Conservation (phyloP, 371 early-diverging fungal genomes). For the Mortierella sp. region DNA sequence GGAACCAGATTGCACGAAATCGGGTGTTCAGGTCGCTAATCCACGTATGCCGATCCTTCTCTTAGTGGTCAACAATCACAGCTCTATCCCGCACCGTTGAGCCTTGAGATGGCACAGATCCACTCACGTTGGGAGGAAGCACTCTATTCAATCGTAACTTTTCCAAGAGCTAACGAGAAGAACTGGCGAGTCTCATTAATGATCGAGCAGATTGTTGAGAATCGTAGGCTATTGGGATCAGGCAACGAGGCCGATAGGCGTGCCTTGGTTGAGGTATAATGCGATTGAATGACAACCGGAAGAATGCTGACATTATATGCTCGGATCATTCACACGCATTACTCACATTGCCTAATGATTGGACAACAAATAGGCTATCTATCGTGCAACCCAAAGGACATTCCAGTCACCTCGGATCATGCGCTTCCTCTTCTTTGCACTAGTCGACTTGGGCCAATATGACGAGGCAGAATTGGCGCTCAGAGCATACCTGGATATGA, state of each 20-base stretch:
- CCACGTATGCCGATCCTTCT: not conserved
- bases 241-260: conserved; percentile 57
- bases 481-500: conserved; percentile 70
- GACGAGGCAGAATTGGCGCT: conserved; percentile 80
- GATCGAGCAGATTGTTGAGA: conserved; percentile 69
- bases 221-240: conserved; percentile 64
- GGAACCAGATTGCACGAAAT: no score
- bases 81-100: conserved; percentile 49
- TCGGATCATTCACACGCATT: no score
- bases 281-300: not conserved
- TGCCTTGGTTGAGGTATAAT: conserved; percentile 42
- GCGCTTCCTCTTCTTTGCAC: conserved; percentile 69
- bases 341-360: no score
- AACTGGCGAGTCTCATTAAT: conserved; percentile 67
- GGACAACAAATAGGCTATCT: conserved; percentile 57
- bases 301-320: no score
- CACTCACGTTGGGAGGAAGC: conserved; percentile 72
- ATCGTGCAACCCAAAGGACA: conserved; percentile 71
- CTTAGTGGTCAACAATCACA: conserved; percentile 5
- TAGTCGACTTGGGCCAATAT: conserved; percentile 74
- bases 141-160: conserved; percentile 60
- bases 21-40: no score
- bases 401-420: conserved; percentile 79
- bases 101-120: conserved; percentile 57
- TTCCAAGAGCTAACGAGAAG: conserved; percentile 73